Evolutionary conservation across 2,329 filamentous ascomycete genomes (phyloP), one percentile per base, ranked within the genome.

Genomic region (Pseudocercospora macadamiae): DNA sequence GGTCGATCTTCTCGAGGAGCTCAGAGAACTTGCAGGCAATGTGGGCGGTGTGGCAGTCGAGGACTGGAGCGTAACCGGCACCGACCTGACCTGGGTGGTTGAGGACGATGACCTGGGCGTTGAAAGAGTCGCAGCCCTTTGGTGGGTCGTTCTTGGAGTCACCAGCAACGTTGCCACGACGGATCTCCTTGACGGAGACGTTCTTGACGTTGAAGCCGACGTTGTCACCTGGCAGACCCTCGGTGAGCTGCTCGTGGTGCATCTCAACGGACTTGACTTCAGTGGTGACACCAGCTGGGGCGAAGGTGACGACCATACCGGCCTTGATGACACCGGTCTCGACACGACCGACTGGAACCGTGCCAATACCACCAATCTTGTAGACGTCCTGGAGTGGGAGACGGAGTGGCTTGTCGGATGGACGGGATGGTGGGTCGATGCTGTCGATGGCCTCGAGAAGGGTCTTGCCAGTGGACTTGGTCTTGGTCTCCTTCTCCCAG

Each of bases 141-240:
- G 95, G 91, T 75, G 95, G 95, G 85, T 99, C 95, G 86, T 96
- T 96, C 93, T 99, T 99, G 88, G 91, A 93, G 91, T 99, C 95
- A 91, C 92, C 91, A 76, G 90, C 90, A 75, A 99, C 95, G 89
- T 99, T 97, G 79, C 95, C 95, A 96, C 95, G 95, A 83, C 95
- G 95, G 79, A 99, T 96, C 82, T 99, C 95, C 93, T 99, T 99
- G 85, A 99, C 95, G 82, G 95, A 97, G 77, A 99, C 95, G 95
- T 99, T 99, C 93, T 99, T 99, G 85, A 99, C 93, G 91, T 99
- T 99, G 93, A 99, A 99, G 76, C 95, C 95, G 81, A 99, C 95
- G 87, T 99, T 99, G 91, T 99, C 95, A 89, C 95, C 95, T 77
- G 95, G 95, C 71, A 90, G 77, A 90, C 95, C 95, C 87, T 96